Evolutionary conservation across 768 basidiomycete species (phyloP).

Genomic region (Galerina marginata): DNA sequence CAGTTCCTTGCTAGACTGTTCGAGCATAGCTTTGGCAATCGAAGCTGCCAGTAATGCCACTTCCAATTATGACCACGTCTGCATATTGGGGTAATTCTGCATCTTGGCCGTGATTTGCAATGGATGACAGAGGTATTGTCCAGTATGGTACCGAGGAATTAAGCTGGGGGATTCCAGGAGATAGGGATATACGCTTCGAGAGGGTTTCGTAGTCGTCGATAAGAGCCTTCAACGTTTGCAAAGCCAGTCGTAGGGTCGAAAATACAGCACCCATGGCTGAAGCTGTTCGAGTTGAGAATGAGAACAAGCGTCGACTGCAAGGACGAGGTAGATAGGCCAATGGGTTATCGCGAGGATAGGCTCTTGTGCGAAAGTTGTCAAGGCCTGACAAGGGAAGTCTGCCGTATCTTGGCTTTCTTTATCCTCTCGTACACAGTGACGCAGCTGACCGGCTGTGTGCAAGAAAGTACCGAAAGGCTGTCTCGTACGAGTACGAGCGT

Average conservation of each 20-base stretch:
- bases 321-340: too few species aligned
- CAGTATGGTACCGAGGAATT: slow-evolving; percentile 68
- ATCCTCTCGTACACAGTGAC: too few species aligned
- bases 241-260: slow-evolving; percentile 20
- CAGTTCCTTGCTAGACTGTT: slow-evolving; percentile 29
- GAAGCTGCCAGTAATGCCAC: slow-evolving; percentile 78
- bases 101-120: slow-evolving; percentile 41
- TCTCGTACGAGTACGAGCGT: too few species aligned
- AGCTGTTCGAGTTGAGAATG: neutral
- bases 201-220: slow-evolving; percentile 27
- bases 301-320: too few species aligned
- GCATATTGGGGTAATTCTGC: slow-evolving; percentile 47
- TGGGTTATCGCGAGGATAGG: too few species aligned
- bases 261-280: slow-evolving; percentile 26
- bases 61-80: slow-evolving; percentile 76
- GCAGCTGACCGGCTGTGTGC: too few species aligned
- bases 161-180: slow-evolving; percentile 63
- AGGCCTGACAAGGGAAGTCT: too few species aligned
- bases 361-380: too few species aligned
- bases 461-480: too few species aligned
- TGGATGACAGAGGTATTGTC: slow-evolving; percentile 57
- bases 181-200: slow-evolving; percentile 32
- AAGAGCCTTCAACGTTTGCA: slow-evolving; percentile 23
- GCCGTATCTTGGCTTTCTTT: too few species aligned
- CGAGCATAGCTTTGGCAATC: slow-evolving; percentile 59